These are phyloP conservation scores for Tricholoma terreum DNA, from an alignment of 768 basidiomycete genomes.

Conservation along the genomic window DNA sequence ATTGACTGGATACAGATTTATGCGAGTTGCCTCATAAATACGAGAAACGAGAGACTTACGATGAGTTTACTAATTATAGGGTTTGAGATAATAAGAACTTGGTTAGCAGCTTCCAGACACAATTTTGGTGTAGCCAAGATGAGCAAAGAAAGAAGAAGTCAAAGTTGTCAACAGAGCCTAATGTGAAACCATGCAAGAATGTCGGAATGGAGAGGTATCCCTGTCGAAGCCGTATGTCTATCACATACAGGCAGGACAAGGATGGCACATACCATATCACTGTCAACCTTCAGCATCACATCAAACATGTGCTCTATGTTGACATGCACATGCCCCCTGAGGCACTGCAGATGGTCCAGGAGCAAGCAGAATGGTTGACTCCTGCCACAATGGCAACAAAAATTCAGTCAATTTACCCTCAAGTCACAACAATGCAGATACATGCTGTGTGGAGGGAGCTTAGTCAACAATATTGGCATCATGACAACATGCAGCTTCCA, in stretches of 20 bases:
- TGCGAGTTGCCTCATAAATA: slow-evolving; percentile 14
- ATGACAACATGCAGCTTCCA: slow-evolving; percentile 16
- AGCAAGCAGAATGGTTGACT: slow-evolving; percentile 19
- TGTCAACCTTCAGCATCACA: background rate
- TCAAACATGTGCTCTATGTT: slow-evolving; percentile 12
- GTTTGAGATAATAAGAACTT: too few relatives aligned
- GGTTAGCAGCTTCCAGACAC: too few relatives aligned
- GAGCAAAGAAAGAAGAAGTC: slow-evolving; percentile 15
- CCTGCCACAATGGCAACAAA: slow-evolving; percentile 24
- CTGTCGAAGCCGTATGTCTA: slow-evolving; percentile 14
- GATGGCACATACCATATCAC: background rate
- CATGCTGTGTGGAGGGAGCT: slow-evolving; percentile 22
- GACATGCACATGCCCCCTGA: background rate
- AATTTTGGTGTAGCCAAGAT: slow-evolving; percentile 29
- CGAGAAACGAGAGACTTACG: slow-evolving; percentile 6
- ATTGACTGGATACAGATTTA: slow-evolving; percentile 24
- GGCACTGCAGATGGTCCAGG: slow-evolving; percentile 4
- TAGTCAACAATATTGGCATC: slow-evolving; percentile 23
- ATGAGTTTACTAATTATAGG: too few relatives aligned
- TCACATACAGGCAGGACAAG: background rate
- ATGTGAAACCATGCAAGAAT: slow-evolving; percentile 20
- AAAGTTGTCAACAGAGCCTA: slow-evolving; percentile 14
- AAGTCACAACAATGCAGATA: slow-evolving; percentile 20
- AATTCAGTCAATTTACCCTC: slow-evolving; percentile 30
- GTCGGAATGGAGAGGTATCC: slow-evolving; percentile 8